Base-by-base conservation (phyloP, 2,329 filamentous ascomycete species). In the Fusarium pseudonygamai region DNA sequence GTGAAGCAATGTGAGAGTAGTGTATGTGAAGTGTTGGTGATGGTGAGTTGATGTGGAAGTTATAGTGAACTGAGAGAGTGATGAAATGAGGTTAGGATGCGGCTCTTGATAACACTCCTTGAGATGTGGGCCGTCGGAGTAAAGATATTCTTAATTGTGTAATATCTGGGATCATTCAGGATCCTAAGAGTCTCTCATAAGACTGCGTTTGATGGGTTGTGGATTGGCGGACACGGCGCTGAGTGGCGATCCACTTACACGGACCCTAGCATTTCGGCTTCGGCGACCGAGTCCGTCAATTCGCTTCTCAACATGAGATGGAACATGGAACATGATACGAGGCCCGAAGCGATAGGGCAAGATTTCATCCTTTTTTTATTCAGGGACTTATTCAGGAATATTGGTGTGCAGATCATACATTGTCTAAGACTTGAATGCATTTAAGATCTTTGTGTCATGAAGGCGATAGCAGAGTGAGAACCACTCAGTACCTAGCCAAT, bases 271-370 rank as follows among this genome's bases (percentile, higher is more conserved):
- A 11, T 3, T 6, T 72, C 71, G 71, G 72, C 30, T 22, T 72
- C 72, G 72, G 71, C 45, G 68, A 24, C 72, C 72, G 72, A 74
- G 68, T 30, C 72, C 71, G 64, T 32, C 8, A 13, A 18, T 32
- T 30, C n/a, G 10, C 32, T 36, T 11, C 28, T 62, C 22, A 28
- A 36, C 18, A 15, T 32, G 32, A 40, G 16, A 28, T 22, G 3
- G 9, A 24, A 16, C 16, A 28, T 22, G 3, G 9, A 24, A 16
- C 16, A 14, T 24, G 18, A n/a, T n/a, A n/a, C n/a, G n/a, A n/a
- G n/a, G n/a, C n/a, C n/a, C n/a, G n/a, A n/a, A n/a, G n/a, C n/a
- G n/a, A n/a, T n/a, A n/a, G n/a, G n/a, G n/a, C n/a, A n/a, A n/a
- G n/a, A n/a, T n/a, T n/a, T n/a, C n/a, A n/a, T n/a, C n/a, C n/a